Evolutionary conservation across 2,329 filamentous ascomycete species (phyloP).

Genomic region (Penicillium sp.): DNA sequence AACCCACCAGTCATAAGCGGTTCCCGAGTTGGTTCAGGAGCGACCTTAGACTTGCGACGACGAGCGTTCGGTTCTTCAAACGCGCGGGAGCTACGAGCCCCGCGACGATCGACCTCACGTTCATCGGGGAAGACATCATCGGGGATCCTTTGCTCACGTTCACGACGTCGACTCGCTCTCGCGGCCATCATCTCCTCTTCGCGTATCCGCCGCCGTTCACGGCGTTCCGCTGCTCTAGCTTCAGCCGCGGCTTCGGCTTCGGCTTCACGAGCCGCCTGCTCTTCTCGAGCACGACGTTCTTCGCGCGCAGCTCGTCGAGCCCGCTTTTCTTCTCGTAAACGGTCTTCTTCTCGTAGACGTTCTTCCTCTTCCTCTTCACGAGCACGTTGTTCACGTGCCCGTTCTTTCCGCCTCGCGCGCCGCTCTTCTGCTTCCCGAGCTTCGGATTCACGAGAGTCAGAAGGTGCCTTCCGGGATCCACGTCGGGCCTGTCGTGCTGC

Average conservation of each 20-base stretch:
- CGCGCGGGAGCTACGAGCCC: slow-evolving; percentile 29
- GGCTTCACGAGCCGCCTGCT: slow-evolving; percentile 15
- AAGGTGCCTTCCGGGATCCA: slow-evolving; percentile 35
- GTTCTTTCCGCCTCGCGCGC: slow-evolving; percentile 32
- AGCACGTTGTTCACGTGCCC: slow-evolving; percentile 34
- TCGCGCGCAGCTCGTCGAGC: slow-evolving; percentile 56
- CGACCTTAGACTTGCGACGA: slow-evolving; percentile 37
- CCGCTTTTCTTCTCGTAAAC: slow-evolving; percentile 34
- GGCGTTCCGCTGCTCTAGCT: slow-evolving; percentile 40
- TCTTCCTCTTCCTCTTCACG: slow-evolving; percentile 47
- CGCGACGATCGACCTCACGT: slow-evolving; percentile 24
- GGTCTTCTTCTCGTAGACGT: slow-evolving; percentile 22
- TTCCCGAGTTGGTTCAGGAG: slow-evolving; percentile 18
- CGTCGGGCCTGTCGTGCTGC: slow-evolving; percentile 61
- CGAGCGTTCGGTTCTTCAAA: slow-evolving; percentile 34
- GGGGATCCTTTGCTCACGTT: slow-evolving; percentile 30
- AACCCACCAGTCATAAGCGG: slow-evolving; percentile 34
- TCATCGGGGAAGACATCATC: slow-evolving; percentile 30
- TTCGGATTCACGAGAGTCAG: slow-evolving; percentile 37
- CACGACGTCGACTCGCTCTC: slow-evolving; percentile 34
- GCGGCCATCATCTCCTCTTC: slow-evolving; percentile 33
- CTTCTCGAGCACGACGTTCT: slow-evolving; percentile 29
- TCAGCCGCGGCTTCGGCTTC: slow-evolving; percentile 36
- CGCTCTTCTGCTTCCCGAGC: slow-evolving; percentile 40
- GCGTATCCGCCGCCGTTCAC: slow-evolving; percentile 40